Conservation (phyloP, 192 early-diverging fungal genomes). For the Coemansia sp. region DNA sequence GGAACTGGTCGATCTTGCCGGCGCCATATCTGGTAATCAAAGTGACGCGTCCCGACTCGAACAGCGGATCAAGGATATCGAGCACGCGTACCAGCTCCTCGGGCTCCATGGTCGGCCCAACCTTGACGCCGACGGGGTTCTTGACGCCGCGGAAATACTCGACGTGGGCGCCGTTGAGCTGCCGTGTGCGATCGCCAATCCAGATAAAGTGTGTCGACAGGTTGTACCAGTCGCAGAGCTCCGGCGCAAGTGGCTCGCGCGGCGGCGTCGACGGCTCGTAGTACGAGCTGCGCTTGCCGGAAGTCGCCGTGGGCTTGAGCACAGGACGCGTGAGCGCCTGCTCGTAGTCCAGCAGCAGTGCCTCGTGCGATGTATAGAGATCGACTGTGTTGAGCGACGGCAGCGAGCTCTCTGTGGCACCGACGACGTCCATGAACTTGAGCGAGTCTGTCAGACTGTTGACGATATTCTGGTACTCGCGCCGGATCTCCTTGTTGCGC, state of each 20-base stretch:
- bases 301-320: conserved; percentile 33
- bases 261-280: conserved; percentile 49
- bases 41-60: conserved; percentile 88
- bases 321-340: conserved; percentile 72
- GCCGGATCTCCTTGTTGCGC: conserved; percentile 66
- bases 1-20: conserved; percentile 72
- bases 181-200: conserved; percentile 97
- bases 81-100: conserved; percentile 80
- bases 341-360: conserved; percentile 92
- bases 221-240: conserved; percentile 78
- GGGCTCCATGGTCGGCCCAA: conserved; percentile 87
- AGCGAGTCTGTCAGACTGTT: conserved; percentile 81
- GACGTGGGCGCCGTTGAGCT: conserved; percentile 91
- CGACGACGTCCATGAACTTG: conserved; percentile 93
- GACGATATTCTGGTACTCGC: conserved; percentile 89
- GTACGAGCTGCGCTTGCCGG: conserved; percentile 13
- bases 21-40: conserved; percentile 94
- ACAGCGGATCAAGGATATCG: conserved; percentile 81
- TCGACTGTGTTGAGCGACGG: conserved; percentile 76
- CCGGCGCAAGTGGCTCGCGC: conserved; percentile 30
- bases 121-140: conserved; percentile 97
- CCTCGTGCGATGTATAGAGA: conserved; percentile 94
- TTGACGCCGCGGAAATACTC: conserved; percentile 97
- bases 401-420: conserved; percentile 64
- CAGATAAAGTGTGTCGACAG: conserved; percentile 95